Percentiles rank a stretch among this genome's conserved stretches.
Evolutionary conservation across 495 filamentous ascomycete genomes (phyloP).

Genomic region (Chaetomidium leptoderma): DNA sequence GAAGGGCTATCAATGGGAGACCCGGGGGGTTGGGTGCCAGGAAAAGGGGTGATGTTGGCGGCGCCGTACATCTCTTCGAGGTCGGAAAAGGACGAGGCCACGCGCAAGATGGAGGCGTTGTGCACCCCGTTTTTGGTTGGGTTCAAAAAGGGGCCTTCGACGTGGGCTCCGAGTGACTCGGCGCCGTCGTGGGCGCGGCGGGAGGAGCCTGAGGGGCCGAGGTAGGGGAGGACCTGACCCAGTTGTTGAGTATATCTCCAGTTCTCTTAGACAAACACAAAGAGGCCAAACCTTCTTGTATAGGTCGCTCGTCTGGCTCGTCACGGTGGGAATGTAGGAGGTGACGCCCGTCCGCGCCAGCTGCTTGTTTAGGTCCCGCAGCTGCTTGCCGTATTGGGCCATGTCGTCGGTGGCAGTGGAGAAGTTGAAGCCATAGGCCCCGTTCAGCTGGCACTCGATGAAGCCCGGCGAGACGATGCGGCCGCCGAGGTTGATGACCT

Average conservation of each 20-base stretch:
- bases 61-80: slow-evolving; percentile 66
- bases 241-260: too few relatives aligned
- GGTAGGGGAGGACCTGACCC: slow-evolving; percentile 66
- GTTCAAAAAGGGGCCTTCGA: slow-evolving; percentile 79
- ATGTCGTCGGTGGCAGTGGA: slow-evolving; percentile 63
- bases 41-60: slow-evolving; percentile 49
- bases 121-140: slow-evolving; percentile 69
- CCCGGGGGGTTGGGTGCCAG: not conserved
- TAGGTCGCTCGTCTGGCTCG: slow-evolving; percentile 61
- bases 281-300: slow-evolving; percentile 54
- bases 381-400: slow-evolving; percentile 60
- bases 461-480: slow-evolving; percentile 76
- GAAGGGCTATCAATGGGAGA: too few relatives aligned
- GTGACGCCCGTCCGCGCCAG: slow-evolving; percentile 75
- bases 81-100: slow-evolving; percentile 50
- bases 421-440: slow-evolving; percentile 82
- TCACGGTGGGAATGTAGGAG: slow-evolving; percentile 75
- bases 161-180: slow-evolving; percentile 78
- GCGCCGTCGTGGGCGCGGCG: slow-evolving; percentile 59
- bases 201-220: slow-evolving; percentile 59
- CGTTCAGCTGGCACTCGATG: slow-evolving; percentile 84
- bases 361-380: slow-evolving; percentile 61
- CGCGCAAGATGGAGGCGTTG: slow-evolving; percentile 59
- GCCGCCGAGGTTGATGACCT: slow-evolving; percentile 66
- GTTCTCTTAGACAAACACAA: not conserved